Base-by-base conservation (phyloP, 768 basidiomycete species). In the Leccinum barrowsii region DNA sequence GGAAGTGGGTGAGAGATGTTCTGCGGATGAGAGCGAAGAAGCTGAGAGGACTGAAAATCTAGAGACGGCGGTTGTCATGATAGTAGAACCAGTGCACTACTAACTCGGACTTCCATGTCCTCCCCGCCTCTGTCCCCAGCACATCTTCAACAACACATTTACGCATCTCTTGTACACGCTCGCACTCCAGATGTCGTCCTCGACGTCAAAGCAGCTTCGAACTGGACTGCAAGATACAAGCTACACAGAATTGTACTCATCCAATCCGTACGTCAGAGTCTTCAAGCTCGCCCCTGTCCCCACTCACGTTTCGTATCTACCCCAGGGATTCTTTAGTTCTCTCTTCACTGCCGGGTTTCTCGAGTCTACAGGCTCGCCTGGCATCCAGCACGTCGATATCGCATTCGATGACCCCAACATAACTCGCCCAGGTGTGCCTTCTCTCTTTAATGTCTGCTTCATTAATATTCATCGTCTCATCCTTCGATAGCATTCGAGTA, bases 171-270 rank as follows among this genome's bases (percentile, higher is more conserved):
- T 70, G 76, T 94, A 5, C 77, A 84, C 57, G 83, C 83, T 24
- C 80, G 78, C 59, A 90, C 92, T 0, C 81, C 90, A 17, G 94
- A 96, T 75, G 85, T 95, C 62, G 80, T 85, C 44, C 76, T 97
- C 49, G 78, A 82, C 50, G 81, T 95, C 19, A 74, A 77, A 26
- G 88, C 84, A 4, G 78, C 85, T 3, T 44, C 42, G 19, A 44
- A 44, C 42, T 87, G 85, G 92, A 71, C 75, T 51, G 89, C 90
- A 1, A 75, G 84, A 35, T 97, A 95, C 76, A 82, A 78, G 47
- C 77, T 94, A 6, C 94, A 97, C 73, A 82, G 86, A 24, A 87
- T 95, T 54, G 85, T 97, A 40, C 85, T 96, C 59, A 92, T 93
- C 46, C 94, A 96, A 73, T 85, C 92, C 8, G 92, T 91, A 55